Percentiles rank a stretch among this genome's conserved stretches.
Conservation (phyloP, 768 basidiomycete species). For the Suillus luteus region DNA sequence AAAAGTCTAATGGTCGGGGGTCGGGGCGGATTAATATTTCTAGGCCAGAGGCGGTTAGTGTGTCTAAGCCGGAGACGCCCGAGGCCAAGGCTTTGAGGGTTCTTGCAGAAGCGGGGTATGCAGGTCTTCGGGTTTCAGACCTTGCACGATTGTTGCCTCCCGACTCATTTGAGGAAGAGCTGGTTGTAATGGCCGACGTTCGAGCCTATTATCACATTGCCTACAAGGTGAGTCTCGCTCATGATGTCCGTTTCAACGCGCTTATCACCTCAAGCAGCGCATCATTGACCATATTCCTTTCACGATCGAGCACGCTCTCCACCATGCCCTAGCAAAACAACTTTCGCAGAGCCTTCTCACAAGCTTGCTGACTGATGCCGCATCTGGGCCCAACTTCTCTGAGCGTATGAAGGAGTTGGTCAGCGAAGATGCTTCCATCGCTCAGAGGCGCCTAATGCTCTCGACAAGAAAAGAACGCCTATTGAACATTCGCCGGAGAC, state of each 20-base stretch:
- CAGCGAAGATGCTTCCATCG: conserved; percentile 45
- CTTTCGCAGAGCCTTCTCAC: conserved; percentile 40
- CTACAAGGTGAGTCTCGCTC: conserved; percentile 40
- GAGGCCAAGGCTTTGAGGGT: conserved; percentile 22
- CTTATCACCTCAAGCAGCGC: conserved; percentile 38
- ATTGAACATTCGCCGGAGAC: conserved; percentile 39
- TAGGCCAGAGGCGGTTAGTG: no score
- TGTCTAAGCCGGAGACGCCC: not conserved
- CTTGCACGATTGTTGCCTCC: conserved; percentile 22
- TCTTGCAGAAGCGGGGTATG: conserved; percentile 36
- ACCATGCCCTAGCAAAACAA: conserved; percentile 39
- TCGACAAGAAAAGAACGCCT: conserved; percentile 36
- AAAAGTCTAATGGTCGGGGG: no score
- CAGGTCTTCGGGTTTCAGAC: conserved; percentile 19
- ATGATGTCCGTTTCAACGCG: not conserved
- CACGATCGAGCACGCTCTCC: conserved; percentile 47
- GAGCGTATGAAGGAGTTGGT: conserved; percentile 44
- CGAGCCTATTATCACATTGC: conserved; percentile 53
- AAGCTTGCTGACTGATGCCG: conserved; percentile 29
- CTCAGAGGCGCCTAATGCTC: conserved; percentile 38
- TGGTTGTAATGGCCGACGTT: conserved; percentile 49
- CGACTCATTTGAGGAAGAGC: conserved; percentile 37
- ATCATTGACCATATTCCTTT: conserved; percentile 56
- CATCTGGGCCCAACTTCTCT: conserved; percentile 15
- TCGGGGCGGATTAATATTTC: no score